Evolutionary conservation across 495 filamentous ascomycete genomes (phyloP), one percentile per base, ranked within the genome.

Genomic region (Cercophora samala): DNA sequence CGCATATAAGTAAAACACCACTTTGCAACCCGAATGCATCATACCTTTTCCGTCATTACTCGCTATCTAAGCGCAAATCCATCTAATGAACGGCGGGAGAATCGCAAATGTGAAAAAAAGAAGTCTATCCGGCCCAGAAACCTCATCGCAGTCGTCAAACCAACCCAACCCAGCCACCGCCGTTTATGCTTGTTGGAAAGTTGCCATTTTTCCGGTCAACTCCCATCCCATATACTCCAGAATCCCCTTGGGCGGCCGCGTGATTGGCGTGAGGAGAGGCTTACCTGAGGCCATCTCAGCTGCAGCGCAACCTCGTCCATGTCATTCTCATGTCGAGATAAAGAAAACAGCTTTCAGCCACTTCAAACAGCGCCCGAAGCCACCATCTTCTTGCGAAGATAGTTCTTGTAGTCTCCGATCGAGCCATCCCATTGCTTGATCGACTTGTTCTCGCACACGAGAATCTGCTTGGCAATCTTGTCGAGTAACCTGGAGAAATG

Each of bases 381-480:
- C 70, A 81, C 71, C 95, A 99, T 98, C 91, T 98, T 98, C 90
- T 98, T 97, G 71, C 93, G 90, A 73, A 99, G 86, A 80, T 97
- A 86, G 79, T 94, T 93, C 91, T 99, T 99, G 90, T 99, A 99
- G 63, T 91, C 84, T 66, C 89, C 90, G 75, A 99, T 99, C 29
- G 78, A 80, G 69, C 95, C 95, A 60, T 93, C 89, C 95, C 95
- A 99, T 69, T 87, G 80, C 70, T 85, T 87, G 68, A 98, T 90
- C 1, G 92, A 92, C 85, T 90, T 92, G 86, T 98, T 90, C 81
- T 99, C 96, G 81, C 95, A 99, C 46, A 99, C 95, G 79, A 98
- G 87, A 80, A 99, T 99, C 76, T 99, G 93, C 85, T 98, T 99
- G 69, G 95, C 95, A 77, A 99, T 99, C 85, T 97, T 98, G 85